Conservation (phyloP, 2,329 filamentous ascomycete genomes). For the Nakataea oryzae region DNA sequence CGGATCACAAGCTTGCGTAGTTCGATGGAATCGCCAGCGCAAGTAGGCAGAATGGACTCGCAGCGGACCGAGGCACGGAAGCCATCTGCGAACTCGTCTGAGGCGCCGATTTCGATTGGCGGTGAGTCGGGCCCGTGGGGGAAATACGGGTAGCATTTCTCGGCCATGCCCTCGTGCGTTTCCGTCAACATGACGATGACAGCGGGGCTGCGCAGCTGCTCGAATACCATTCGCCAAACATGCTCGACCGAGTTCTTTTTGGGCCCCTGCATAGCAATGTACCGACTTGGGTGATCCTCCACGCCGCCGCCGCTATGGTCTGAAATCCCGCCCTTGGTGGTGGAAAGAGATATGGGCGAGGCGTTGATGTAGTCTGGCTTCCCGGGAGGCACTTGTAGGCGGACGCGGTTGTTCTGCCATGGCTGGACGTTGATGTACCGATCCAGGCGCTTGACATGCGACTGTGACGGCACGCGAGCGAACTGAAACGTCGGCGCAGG, state of each 20-base stretch:
- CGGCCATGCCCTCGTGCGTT: slow-evolving; percentile 63
- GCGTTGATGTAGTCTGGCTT: slow-evolving; percentile 75
- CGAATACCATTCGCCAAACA: slow-evolving; percentile 92
- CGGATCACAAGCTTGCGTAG: slow-evolving; percentile 61
- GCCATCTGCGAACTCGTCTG: slow-evolving; percentile 53
- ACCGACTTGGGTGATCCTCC: slow-evolving; percentile 36
- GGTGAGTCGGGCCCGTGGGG: slow-evolving; percentile 46
- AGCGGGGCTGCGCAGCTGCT: slow-evolving; percentile 59
- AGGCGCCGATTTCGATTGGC: slow-evolving; percentile 48
- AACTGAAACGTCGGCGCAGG: slow-evolving; percentile 23
- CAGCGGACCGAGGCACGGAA: slow-evolving; percentile 62
- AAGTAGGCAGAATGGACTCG: slow-evolving; percentile 47
- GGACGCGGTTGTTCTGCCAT: slow-evolving; percentile 78
- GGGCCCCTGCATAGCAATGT: slow-evolving; percentile 92
- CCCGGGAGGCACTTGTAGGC: slow-evolving; percentile 64
- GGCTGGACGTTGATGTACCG: slow-evolving; percentile 86
- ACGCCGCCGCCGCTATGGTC: slow-evolving; percentile 4
- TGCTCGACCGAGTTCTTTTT: slow-evolving; percentile 66
- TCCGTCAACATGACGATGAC: slow-evolving; percentile 94
- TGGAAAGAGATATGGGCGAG: slow-evolving; percentile 53
- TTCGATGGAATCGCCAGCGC: slow-evolving; percentile 50
- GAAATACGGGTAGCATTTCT: slow-evolving; percentile 90
- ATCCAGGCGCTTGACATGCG: slow-evolving; percentile 55
- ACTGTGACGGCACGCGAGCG: slow-evolving; percentile 40
- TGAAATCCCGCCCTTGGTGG: slow-evolving; percentile 13